Evolutionary conservation across 371 early-diverging fungal species (phyloP).

Genomic region (Syncephalastrum racemosum): DNA sequence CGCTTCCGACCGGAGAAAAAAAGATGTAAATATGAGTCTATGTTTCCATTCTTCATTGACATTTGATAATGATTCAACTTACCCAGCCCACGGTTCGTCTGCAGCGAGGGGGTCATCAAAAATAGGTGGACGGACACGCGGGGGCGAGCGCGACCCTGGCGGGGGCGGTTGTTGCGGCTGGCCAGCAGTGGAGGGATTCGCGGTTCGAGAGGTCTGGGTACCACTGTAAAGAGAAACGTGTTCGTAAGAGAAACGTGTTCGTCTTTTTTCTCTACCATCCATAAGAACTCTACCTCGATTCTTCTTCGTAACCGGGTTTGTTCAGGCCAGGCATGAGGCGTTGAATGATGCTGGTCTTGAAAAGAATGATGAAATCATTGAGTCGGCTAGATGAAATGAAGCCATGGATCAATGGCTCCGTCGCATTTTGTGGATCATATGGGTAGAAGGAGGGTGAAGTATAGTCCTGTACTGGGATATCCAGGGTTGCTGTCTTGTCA

Average conservation of each 20-base stretch:
- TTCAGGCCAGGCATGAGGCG: conserved; percentile 64
- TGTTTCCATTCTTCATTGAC: neutral
- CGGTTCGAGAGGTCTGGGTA: neutral
- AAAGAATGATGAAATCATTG: conserved; percentile 58
- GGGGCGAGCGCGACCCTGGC: conserved; percentile 6
- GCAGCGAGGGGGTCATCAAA: conserved; percentile 34
- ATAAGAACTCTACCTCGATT: neutral
- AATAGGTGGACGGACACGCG: conserved; percentile 21
- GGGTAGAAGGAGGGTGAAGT: conserved; percentile 63
- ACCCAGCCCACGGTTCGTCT: conserved; percentile 30
- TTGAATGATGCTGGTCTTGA: conserved; percentile 68
- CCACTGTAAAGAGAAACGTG: conserved; percentile 3
- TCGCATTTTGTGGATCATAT: conserved; percentile 28
- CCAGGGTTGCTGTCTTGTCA: conserved; percentile 61
- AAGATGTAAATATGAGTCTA: neutral
- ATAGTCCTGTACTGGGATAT: conserved; percentile 51
- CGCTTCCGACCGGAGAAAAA: conserved; percentile 4
- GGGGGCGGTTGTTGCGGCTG: conserved; percentile 6
- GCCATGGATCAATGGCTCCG: conserved; percentile 54
- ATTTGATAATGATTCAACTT: conserved; percentile 5
- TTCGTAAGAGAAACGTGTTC: neutral
- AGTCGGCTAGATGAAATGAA: conserved; percentile 60
- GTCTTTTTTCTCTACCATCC: no score
- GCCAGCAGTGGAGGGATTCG: neutral
- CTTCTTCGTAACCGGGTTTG: conserved; percentile 49